Evolutionary conservation across 768 basidiomycete species (phyloP).

Genomic region (Boletus bicolor): DNA sequence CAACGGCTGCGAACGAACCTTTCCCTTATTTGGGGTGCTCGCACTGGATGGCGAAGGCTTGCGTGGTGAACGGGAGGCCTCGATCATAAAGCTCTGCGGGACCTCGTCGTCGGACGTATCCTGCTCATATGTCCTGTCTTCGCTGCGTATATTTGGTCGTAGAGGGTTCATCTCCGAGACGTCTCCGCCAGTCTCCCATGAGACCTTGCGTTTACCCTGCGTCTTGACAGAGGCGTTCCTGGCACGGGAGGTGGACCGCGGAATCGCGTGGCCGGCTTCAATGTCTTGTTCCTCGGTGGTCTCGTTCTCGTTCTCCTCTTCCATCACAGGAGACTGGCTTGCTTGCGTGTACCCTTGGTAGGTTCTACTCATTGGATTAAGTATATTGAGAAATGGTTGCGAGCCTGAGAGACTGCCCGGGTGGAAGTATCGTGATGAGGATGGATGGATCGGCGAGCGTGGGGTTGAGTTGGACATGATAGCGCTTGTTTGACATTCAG

Average conservation of each 20-base stretch:
- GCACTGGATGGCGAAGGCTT: constrained; percentile 32
- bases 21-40: constrained; percentile 32
- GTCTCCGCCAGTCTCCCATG: constrained; percentile 54
- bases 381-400: constrained; percentile 75
- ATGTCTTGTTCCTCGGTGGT: constrained; percentile 48
- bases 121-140: constrained; percentile 55
- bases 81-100: constrained; percentile 83
- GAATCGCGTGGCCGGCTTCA: constrained; percentile 55
- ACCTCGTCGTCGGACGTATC: constrained; percentile 81
- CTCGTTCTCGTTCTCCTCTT: constrained; percentile 55
- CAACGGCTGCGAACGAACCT: constrained; percentile 47
- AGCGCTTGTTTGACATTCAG: background rate
- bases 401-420: constrained; percentile 47
- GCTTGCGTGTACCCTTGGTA: constrained; percentile 78
- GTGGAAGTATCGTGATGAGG: constrained; percentile 18
- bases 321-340: constrained; percentile 69
- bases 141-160: constrained; percentile 69
- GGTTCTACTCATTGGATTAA: constrained; percentile 73
- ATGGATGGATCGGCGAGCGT: constrained; percentile 20
- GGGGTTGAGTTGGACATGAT: constrained; percentile 16
- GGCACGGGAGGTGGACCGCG: constrained; percentile 32
- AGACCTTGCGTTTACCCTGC: constrained; percentile 50
- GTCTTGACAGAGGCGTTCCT: constrained; percentile 32
- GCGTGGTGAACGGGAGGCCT: constrained; percentile 49
- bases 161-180: constrained; percentile 55